Base-by-base conservation (phyloP, 306 rosid species). In the Quercus aquifolioides region DNA sequence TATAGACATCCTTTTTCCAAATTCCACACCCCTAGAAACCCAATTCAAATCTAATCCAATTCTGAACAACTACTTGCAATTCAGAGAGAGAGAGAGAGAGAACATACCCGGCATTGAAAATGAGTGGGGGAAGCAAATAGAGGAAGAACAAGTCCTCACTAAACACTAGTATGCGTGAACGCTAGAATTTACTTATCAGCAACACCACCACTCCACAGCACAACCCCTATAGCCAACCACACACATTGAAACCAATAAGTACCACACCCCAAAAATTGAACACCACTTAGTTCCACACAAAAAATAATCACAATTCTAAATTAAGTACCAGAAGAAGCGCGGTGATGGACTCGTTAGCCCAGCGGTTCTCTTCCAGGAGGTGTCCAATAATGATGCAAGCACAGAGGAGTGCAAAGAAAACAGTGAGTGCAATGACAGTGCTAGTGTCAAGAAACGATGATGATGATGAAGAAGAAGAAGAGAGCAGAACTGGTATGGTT, bases 101-200 rank as follows among this genome's bases (percentile, higher is more conserved):
- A 75, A 4, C 83, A 67, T 74, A 85, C 86, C 97, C 94, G 4
- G 94, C 97, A 76, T 91, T 92, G 87, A 92, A 92, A 87, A 91
- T 92, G 87, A 91, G 88, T 3, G 97, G 92, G n/a, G 97, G 94
- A 80, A 91, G 94, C 84, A 92, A 84, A 84, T 91, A 91, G 33
- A 92, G 97, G 83, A 92, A 91, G 89, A 91, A 91, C 86, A 89
- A 81, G 74, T 91, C 85, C 85, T 92, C 94, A 25, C 83, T 88
- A 77, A 92, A 92, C 20, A 33, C 56, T 43, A 89, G 76, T 31
- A 91, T 55, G 20, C 35, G n/a, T 3, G 91, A 74, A 58, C 86
- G 80, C 2, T 80, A 9, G 56, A 88, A 88, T 54, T 89, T 83
- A 38, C 86, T 85, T 69, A 88, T 85, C 72, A 92, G 76, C 79